These are phyloP conservation scores for Fusarium acutatum DNA, from an alignment of 2,329 filamentous ascomycete species.

Conservation along the genomic window DNA sequence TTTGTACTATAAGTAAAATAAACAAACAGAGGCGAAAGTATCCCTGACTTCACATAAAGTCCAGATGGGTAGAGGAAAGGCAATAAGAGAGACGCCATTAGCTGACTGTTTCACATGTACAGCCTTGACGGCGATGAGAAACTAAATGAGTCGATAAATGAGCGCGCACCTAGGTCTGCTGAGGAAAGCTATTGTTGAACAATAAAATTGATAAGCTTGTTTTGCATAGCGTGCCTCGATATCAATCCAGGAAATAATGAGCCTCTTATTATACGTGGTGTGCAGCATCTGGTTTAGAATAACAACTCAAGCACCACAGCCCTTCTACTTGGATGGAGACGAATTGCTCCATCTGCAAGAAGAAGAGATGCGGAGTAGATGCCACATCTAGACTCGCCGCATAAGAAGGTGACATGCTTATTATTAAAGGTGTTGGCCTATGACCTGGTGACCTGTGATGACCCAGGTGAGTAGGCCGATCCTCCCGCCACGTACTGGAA, in stretches of 20 bases:
- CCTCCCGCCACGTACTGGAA: background rate
- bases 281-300: background rate
- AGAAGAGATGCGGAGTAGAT: background rate
- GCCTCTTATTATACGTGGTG: background rate
- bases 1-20: too few species aligned
- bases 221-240: background rate
- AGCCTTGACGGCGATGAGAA: too few species aligned
- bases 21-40: too few species aligned
- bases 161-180: background rate
- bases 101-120: too few species aligned
- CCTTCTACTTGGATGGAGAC: background rate
- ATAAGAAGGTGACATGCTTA: background rate
- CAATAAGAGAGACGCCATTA: too few species aligned
- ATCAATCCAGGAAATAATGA: background rate
- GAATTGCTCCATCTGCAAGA: background rate
- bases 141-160: background rate
- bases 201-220: too few species aligned
- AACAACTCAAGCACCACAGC: accelerated
- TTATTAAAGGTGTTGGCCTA: background rate
- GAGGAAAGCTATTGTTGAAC: background rate
- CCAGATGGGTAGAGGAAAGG: too few species aligned
- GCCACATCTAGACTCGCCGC: background rate
- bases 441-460: background rate
- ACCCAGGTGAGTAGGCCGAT: background rate
- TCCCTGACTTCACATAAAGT: too few species aligned